Evolutionary conservation across 1,139 yeast genomes (phyloP).

Genomic region (Magnusiomyces paraingens): DNA sequence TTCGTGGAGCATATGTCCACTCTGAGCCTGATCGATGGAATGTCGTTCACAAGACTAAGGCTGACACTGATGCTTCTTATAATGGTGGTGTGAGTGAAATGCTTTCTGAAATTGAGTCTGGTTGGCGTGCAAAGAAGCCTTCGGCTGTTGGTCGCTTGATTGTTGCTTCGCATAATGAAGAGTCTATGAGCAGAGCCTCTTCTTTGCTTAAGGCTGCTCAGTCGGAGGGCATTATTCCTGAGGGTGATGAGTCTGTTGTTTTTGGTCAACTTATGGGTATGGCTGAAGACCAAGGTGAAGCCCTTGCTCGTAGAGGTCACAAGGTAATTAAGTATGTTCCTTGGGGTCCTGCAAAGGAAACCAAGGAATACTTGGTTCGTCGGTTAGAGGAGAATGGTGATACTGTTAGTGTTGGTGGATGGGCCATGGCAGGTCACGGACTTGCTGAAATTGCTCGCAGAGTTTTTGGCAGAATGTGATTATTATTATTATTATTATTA

Average conservation of each 20-base stretch:
- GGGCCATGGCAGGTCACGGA: conserved; percentile 61
- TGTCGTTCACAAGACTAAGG: conserved; percentile 70
- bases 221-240: background rate
- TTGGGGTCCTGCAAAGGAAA: conserved; percentile 96
- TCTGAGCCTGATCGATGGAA: conserved; percentile 65
- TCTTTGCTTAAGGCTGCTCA: conserved; percentile 16
- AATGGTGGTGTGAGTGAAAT: conserved; percentile 63
- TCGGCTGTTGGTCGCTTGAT: conserved; percentile 70
- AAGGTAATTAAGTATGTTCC: conserved; percentile 90
- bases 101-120: conserved; percentile 52
- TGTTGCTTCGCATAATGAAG: conserved; percentile 85
- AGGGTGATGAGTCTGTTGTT: conserved; percentile 46
- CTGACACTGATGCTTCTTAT: conserved; percentile 70
- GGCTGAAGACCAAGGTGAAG: conserved; percentile 86
- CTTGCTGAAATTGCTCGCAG: conserved; percentile 41
- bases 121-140: conserved; percentile 33
- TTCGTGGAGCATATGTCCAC: conserved; percentile 96
- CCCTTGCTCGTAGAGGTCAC: conserved; percentile 58
- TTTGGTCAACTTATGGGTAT: conserved; percentile 91
- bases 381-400: conserved; percentile 96
- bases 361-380: conserved; percentile 83
- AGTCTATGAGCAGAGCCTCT: conserved; percentile 48
- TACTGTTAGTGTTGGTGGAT: conserved; percentile 90
- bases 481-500: background rate
- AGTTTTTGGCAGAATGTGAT: conserved; percentile 24